Base-by-base conservation (phyloP, 306 rosid species). In the Cucurbita pepo region DNA sequence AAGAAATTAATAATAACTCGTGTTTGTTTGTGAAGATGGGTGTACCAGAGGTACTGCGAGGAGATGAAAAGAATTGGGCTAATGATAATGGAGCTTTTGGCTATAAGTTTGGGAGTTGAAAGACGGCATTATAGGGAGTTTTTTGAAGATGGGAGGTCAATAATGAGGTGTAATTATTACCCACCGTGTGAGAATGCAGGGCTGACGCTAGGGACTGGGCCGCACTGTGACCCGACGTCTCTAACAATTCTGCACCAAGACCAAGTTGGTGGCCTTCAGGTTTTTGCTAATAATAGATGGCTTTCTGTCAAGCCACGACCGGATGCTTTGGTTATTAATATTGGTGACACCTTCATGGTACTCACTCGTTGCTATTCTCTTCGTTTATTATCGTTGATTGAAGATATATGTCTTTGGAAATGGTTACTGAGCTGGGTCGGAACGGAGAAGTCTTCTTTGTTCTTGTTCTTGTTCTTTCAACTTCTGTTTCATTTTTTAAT, bases 321-420 rank as follows among this genome's bases (percentile, higher is more conserved):
- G 2, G 84, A 88, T 45, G 96, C 96, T 19, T 71, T 90, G 2
- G 93, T 90, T 82, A 75, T 90, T 8, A 90, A 90, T 75, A 80
- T 88, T 3, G 96, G 96, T 2, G 96, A 90, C 71, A 90, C 96
- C 34, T 90, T 90, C 75, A 83, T 83, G 93, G 96, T 89, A 80
- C 4, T 8, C 59, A 2, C 8, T 55, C 19, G 0, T 7, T n/a
- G 0, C 9, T 43, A 7, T 30, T 30, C 34, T 30, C 34, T 4
- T 30, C 34, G 34, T 3, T 30, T 30, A 30, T 30, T 30, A 30
- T 30, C 3, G 34, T 30, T 3, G 34, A 3, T 30, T 30, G 34
- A 30, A 2, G 34, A 2, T 30, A 30, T 30, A 30, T 30, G 34
- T 30, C 34, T 2, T 1, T 25, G 1, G 2, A 25, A 2, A 25